Evolutionary conservation across 805 yeast genomes (phyloP), one percentile per base, ranked within the genome.

Genomic region (Schizosaccharomyces lindneri): DNA sequence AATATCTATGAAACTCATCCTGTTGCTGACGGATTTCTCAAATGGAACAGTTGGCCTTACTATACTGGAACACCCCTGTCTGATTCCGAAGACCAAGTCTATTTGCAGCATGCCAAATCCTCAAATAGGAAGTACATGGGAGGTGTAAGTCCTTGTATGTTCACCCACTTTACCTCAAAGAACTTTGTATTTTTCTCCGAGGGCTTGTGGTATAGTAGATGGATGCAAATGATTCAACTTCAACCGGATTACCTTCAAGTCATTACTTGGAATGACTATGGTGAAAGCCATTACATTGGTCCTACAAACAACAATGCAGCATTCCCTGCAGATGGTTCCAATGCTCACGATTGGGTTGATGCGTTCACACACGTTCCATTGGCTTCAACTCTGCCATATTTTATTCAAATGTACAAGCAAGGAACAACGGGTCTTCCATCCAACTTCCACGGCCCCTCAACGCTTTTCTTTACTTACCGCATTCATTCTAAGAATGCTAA

Each of bases 231-330:
- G 11, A 55, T 62, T 27, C 11, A 21, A 27, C 24, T 60, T 27
- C 60, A 59, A 48, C 63, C 63, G 7, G 51, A 59, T n/a, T 60
- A 61, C 13, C 48, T 62, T 29, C 59, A 61, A 29, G 59, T 62
- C n/a, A 19, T 62, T 41, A 48, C 59, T 31, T 62, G 63, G 63
- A 62, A 62, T 48, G 63, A 62, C 43, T 62, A 43, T 43, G 63
- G 63, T 21, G 63, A 62, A 48, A 61, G 63, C n/a, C 59, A 46
- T 32, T 62, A 62, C 39, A 43, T 62, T 46, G 63, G 63, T n/a
- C 63, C 63, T n/a, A 41, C 48, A 19, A 57, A 57, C 46, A 19
- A 36, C 17, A 36, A 17, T 21, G 60, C 60, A 19, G 39, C 24
- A 19, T 43, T 41, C 11, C 55, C 55, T 27, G 32, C 29, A 19